A percentile compares a stretch with the other conserved stretches of the same genome.
Evolutionary conservation across 2,329 filamentous ascomycete species (phyloP).

Genomic region (Arachnopeziza araneosa): DNA sequence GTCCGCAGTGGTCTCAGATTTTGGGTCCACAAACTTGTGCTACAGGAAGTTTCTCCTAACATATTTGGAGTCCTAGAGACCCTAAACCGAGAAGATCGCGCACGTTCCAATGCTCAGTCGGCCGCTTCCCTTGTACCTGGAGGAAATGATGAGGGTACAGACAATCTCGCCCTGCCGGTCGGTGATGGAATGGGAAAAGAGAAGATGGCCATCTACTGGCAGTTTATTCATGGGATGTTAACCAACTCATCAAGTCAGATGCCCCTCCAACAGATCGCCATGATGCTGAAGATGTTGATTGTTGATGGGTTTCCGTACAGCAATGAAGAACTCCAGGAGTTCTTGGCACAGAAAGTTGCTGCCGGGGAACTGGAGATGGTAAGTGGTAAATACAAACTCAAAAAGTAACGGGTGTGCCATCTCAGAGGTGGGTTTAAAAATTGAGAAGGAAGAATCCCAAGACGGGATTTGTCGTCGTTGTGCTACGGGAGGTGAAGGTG

Average conservation of each 20-base stretch:
- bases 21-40: constrained; percentile 64
- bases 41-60: constrained; percentile 49
- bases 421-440: too few species aligned
- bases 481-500: too few species aligned
- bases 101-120: constrained; percentile 25
- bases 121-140: background rate
- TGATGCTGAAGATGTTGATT: constrained; percentile 93
- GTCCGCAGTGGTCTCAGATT: constrained; percentile 62
- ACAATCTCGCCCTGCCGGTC: constrained; percentile 26
- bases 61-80: constrained; percentile 65
- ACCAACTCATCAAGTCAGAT: constrained; percentile 81
- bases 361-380: constrained; percentile 63
- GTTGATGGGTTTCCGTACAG: constrained; percentile 84
- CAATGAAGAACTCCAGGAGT: constrained; percentile 79
- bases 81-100: constrained; percentile 39
- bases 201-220: constrained; percentile 71
- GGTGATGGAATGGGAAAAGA: constrained; percentile 58
- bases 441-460: too few species aligned
- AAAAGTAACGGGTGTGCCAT: constrained; percentile 40
- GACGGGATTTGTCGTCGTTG: too few species aligned
- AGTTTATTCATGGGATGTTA: constrained; percentile 92
- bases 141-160: constrained; percentile 17
- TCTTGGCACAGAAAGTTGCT: constrained; percentile 72
- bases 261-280: constrained; percentile 73
- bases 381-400: constrained; percentile 67